Percentiles rank a stretch among this genome's conserved stretches.
phyloP scores from a whole-genome alignment of 2,329 filamentous ascomycete species.

The Aspergillus ibericus region DNA sequence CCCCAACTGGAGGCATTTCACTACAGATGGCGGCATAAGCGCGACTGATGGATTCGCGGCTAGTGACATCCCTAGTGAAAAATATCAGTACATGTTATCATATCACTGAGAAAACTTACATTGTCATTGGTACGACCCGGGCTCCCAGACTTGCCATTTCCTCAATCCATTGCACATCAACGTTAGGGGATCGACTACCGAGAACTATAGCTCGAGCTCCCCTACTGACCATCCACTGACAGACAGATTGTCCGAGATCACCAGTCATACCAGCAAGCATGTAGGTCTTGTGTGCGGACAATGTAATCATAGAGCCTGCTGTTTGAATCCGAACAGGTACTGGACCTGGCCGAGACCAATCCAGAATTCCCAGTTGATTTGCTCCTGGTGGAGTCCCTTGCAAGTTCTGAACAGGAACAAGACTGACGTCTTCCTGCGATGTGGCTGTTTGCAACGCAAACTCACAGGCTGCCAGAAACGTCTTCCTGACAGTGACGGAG shows the following conservation, averaged over 20 bases:
- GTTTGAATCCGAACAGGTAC: background rate
- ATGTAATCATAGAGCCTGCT: background rate
- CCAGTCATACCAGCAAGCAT: slow-evolving; percentile 4
- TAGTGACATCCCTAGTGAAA: background rate
- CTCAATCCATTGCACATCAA: slow-evolving; percentile 2
- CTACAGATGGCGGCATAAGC: background rate
- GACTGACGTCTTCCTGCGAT: background rate
- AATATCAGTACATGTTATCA: background rate
- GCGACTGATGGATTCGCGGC: background rate
- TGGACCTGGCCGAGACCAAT: background rate
- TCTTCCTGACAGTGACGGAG: background rate
- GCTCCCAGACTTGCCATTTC: slow-evolving; percentile 1
- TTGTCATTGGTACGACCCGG: background rate
- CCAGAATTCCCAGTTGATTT: background rate
- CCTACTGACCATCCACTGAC: background rate
- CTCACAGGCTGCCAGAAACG: background rate
- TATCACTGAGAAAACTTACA: background rate
- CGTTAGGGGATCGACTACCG: background rate
- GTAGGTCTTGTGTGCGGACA: background rate
- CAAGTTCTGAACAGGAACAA: background rate
- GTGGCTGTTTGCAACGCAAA: background rate
- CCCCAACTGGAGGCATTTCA: background rate
- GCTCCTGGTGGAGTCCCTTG: background rate
- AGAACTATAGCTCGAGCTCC: slow-evolving; percentile 4
- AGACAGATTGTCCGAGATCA: background rate